These are phyloP conservation scores for Hyphodiscus sp. DNA, from an alignment of 2,329 filamentous ascomycete species.

Conservation along the genomic window DNA sequence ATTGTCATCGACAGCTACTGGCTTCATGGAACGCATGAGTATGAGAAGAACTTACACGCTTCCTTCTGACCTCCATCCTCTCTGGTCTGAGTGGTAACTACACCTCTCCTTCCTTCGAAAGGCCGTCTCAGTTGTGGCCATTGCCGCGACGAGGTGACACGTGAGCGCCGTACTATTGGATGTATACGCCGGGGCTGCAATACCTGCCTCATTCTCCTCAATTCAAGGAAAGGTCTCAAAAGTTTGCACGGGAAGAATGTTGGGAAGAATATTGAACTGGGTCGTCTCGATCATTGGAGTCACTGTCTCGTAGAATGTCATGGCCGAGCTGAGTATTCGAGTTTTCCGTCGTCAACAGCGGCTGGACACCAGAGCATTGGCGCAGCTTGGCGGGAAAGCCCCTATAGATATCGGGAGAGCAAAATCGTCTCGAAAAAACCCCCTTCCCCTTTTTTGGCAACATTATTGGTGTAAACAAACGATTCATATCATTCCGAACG, in stretches of 20 bases:
- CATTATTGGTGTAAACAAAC: too few relatives aligned
- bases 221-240: neutral
- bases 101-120: neutral
- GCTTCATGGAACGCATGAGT: neutral
- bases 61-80: neutral
- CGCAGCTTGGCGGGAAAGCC: too few relatives aligned
- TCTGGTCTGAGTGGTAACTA: neutral
- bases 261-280: too few relatives aligned
- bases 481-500: too few relatives aligned
- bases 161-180: neutral
- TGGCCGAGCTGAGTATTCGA: too few relatives aligned
- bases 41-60: neutral
- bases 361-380: too few relatives aligned
- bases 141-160: neutral
- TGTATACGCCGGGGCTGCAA: neutral
- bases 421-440: too few relatives aligned
- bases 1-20: neutral
- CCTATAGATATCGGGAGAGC: too few relatives aligned
- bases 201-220: neutral
- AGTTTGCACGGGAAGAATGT: too few relatives aligned
- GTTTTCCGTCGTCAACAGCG: too few relatives aligned
- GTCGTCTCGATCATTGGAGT: neutral
- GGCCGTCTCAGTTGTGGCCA: neutral
- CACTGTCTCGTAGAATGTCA: too few relatives aligned
- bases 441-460: neutral